phyloP scores from a whole-genome alignment of 2,329 filamentous ascomycete species.

The Fusarium coicis region DNA sequence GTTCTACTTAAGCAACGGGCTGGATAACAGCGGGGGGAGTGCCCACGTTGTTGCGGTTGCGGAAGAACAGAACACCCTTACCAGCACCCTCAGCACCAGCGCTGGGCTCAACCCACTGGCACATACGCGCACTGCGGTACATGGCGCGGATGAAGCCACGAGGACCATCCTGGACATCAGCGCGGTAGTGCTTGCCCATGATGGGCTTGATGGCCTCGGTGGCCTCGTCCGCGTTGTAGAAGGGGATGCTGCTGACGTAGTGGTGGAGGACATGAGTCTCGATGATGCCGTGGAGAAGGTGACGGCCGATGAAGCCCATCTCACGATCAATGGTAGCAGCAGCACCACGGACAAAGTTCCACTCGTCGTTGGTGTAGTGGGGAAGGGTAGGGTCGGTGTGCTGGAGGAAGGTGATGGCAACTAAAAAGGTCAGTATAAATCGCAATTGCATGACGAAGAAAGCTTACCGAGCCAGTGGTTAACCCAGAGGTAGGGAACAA shows the following conservation, averaged over 20 bases:
- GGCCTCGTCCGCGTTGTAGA: constrained; percentile 96
- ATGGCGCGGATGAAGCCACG: constrained; percentile 86
- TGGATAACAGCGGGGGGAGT: constrained; percentile 52
- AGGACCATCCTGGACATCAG: constrained; percentile 80
- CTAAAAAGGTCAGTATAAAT: constrained; percentile 59
- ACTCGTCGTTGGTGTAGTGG: constrained; percentile 86
- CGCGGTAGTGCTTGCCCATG: constrained; percentile 96
- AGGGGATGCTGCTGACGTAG: constrained; percentile 95
- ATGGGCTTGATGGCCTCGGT: constrained; percentile 92
- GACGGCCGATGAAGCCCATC: constrained; percentile 93
- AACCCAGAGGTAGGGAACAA: constrained; percentile 94
- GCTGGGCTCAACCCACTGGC: constrained; percentile 97
- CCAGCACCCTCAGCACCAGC: constrained; percentile 82
- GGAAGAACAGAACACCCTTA: constrained; percentile 91
- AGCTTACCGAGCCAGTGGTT: constrained; percentile 97
- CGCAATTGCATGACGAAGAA: neutral
- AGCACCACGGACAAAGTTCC: constrained; percentile 94
- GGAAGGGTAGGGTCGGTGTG: constrained; percentile 95
- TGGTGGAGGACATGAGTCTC: constrained; percentile 98
- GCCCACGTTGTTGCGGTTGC: constrained; percentile 91
- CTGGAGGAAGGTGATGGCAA: constrained; percentile 97
- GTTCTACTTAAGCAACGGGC: constrained; percentile 23
- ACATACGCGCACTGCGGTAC: constrained; percentile 84
- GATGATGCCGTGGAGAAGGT: constrained; percentile 93
- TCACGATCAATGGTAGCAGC: constrained; percentile 97